phyloP scores from a whole-genome alignment of 148 eudicot genomes.

The Fagopyrum esculentum region DNA sequence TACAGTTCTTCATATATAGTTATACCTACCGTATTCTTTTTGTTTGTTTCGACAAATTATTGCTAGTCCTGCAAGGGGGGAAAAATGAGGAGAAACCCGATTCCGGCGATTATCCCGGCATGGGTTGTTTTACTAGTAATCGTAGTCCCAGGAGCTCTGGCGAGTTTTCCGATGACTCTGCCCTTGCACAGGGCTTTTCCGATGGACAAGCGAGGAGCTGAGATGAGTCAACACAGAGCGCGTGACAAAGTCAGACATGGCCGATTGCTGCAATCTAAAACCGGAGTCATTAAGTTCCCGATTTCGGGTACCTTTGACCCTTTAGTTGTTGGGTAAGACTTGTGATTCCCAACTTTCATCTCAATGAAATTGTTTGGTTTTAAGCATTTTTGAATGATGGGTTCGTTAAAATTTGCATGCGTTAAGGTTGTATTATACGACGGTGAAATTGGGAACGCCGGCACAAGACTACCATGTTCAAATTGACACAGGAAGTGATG shows the following conservation, averaged over 20 bases:
- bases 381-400: neutral
- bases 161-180: conserved; percentile 35
- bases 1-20: too few relatives aligned
- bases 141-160: conserved; percentile 15
- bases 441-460: conserved; percentile 71
- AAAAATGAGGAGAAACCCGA: neutral
- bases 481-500: conserved; percentile 98
- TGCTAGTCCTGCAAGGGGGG: too few relatives aligned
- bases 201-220: conserved; percentile 47
- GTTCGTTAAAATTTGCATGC: neutral
- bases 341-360: neutral
- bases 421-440: conserved; percentile 71
- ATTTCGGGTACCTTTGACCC: conserved; percentile 84
- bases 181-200: conserved; percentile 67
- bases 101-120: conserved; percentile 1
- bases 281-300: conserved; percentile 70
- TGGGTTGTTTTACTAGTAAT: conserved; percentile 22
- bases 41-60: neutral
- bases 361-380: neutral
- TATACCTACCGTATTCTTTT: too few relatives aligned
- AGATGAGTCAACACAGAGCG: conserved; percentile 73
- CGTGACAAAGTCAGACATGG: conserved; percentile 67
- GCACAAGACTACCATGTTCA: conserved; percentile 78
- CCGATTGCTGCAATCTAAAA: conserved; percentile 48
- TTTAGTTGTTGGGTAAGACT: conserved; percentile 65